Evolutionary conservation across 768 basidiomycete genomes (phyloP).

Genomic region (Amylocystis lapponica): DNA sequence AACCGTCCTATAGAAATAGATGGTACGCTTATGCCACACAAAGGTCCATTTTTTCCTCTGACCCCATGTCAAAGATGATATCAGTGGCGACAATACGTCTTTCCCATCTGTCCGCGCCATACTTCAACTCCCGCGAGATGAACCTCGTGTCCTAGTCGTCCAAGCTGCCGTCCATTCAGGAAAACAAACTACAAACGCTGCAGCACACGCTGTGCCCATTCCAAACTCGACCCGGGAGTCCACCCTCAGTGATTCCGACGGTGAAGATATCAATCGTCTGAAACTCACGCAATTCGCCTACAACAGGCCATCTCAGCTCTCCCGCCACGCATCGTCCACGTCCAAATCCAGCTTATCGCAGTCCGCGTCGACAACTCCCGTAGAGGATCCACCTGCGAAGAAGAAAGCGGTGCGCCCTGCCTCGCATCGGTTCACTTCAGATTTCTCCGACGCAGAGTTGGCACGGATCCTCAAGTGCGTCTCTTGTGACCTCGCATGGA

Average conservation of each 20-base stretch:
- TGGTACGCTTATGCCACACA: too few relatives aligned
- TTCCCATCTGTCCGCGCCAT: background rate
- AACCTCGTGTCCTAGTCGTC: background rate
- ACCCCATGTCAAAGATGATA: too few relatives aligned
- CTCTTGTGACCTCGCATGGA: constrained; percentile 64
- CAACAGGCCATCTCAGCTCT: constrained; percentile 1
- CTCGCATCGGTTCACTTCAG: constrained; percentile 14
- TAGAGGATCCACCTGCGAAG: background rate
- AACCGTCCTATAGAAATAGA: too few relatives aligned
- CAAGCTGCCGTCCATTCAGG: too few relatives aligned
- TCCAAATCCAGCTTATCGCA: too few relatives aligned
- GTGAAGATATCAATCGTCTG: constrained; percentile 21
- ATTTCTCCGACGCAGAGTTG: constrained; percentile 44
- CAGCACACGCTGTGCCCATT: background rate
- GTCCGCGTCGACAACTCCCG: too few relatives aligned
- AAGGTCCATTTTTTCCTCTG: too few relatives aligned
- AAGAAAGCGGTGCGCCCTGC: background rate
- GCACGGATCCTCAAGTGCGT: constrained; percentile 51
- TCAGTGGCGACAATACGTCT: background rate
- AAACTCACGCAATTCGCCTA: constrained; percentile 40
- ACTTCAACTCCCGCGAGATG: background rate
- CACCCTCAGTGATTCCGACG: constrained; percentile 13
- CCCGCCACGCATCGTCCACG: background rate
- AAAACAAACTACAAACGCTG: background rate
- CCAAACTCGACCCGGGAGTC: background rate